These are phyloP conservation scores for Taxawa tesnikishii DNA, from an alignment of 2,329 filamentous ascomycete genomes.

Conservation along the genomic window DNA sequence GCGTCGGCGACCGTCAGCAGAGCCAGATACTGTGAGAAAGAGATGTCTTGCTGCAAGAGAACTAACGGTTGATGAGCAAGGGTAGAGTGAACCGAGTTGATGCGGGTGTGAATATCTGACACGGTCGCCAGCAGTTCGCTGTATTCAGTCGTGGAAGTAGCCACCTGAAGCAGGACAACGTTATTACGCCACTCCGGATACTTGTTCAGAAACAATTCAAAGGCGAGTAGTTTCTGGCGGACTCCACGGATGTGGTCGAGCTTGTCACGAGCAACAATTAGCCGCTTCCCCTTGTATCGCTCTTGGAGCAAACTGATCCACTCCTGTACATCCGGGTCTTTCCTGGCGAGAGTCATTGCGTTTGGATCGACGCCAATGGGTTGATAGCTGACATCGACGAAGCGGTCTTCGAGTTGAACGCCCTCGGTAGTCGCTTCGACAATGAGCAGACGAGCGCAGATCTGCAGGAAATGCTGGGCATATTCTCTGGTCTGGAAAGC, in stretches of 20 bases:
- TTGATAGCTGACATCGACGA: slow-evolving; percentile 74
- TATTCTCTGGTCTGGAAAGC: slow-evolving; percentile 94
- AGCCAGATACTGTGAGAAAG: slow-evolving; percentile 82
- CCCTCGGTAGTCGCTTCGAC: slow-evolving; percentile 84
- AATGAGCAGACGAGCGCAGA: slow-evolving; percentile 80
- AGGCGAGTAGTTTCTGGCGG: slow-evolving; percentile 82
- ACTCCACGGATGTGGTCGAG: slow-evolving; percentile 87
- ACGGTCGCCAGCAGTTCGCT: slow-evolving; percentile 77
- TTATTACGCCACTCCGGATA: slow-evolving; percentile 81
- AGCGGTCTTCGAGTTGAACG: slow-evolving; percentile 81
- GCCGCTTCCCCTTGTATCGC: slow-evolving; percentile 73
- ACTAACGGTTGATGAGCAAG: slow-evolving; percentile 85
- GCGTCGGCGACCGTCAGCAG: slow-evolving; percentile 81
- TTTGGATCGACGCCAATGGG: slow-evolving; percentile 64
- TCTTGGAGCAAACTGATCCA: slow-evolving; percentile 75
- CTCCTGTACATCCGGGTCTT: slow-evolving; percentile 57
- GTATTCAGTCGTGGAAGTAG: slow-evolving; percentile 80
- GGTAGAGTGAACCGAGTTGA: slow-evolving; percentile 85
- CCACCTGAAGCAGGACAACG: slow-evolving; percentile 87
- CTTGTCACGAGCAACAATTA: slow-evolving; percentile 91
- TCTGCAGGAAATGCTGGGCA: slow-evolving; percentile 86
- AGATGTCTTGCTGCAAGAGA: slow-evolving; percentile 89
- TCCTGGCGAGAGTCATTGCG: slow-evolving; percentile 42
- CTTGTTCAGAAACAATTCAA: slow-evolving; percentile 87
- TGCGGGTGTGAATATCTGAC: slow-evolving; percentile 85